Evolutionary conservation across 2,329 filamentous ascomycete genomes (phyloP).

Genomic region (Epichloe scottii): DNA sequence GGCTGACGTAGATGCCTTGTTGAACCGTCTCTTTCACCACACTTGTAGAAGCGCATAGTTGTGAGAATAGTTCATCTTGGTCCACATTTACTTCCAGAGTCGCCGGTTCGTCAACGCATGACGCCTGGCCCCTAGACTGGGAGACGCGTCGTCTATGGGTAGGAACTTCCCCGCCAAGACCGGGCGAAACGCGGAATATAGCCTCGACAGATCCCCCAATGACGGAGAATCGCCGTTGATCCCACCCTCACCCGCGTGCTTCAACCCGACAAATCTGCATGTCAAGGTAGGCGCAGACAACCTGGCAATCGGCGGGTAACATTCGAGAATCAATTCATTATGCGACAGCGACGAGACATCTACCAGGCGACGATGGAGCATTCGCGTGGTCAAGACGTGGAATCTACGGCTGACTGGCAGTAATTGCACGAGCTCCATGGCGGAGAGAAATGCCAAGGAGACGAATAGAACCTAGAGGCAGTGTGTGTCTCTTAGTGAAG

Average conservation of each 20-base stretch:
- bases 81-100: constrained; percentile 53
- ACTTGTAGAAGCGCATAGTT: constrained; percentile 56
- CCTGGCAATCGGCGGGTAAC: constrained; percentile 60
- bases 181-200: constrained; percentile 63
- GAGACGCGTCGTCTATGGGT: not conserved
- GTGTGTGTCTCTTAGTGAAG: not conserved
- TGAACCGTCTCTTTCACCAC: constrained; percentile 53
- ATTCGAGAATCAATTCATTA: constrained; percentile 61
- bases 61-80: constrained; percentile 58
- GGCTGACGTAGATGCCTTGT: constrained; percentile 49
- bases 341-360: constrained; percentile 14
- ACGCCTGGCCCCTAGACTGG: not conserved
- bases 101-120: constrained; percentile 29
- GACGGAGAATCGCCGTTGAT: constrained; percentile 6
- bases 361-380: constrained; percentile 52
- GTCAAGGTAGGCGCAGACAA: constrained; percentile 53
- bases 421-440: constrained; percentile 41
- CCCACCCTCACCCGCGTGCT: constrained; percentile 6
- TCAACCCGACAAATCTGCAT: constrained; percentile 55
- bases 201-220: constrained; percentile 31
- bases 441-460: constrained; percentile 32
- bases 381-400: constrained; percentile 47
- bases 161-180: constrained; percentile 35
- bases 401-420: constrained; percentile 50
- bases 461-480: not conserved